Conservation (phyloP, 2,329 filamentous ascomycete genomes). For the Diplodia corticola region DNA sequence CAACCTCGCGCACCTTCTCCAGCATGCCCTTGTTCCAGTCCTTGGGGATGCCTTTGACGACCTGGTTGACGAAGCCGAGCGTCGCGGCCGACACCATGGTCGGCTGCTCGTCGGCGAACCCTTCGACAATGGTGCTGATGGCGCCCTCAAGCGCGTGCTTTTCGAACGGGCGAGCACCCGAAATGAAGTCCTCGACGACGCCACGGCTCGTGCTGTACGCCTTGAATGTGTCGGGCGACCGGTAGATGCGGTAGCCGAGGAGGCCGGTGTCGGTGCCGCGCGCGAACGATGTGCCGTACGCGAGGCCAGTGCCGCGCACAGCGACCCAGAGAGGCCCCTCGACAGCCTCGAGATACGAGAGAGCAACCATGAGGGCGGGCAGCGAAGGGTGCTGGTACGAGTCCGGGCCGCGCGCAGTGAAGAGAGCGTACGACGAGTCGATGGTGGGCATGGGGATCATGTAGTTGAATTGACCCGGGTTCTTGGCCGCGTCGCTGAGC, state of each 20-base stretch:
- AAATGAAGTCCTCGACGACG: slow-evolving; percentile 72
- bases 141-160: slow-evolving; percentile 83
- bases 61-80: slow-evolving; percentile 79
- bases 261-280: slow-evolving; percentile 77
- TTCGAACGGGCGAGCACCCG: slow-evolving; percentile 72
- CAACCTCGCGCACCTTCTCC: slow-evolving; percentile 73
- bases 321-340: slow-evolving; percentile 95
- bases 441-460: slow-evolving; percentile 89
- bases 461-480: slow-evolving; percentile 72
- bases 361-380: slow-evolving; percentile 82
- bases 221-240: slow-evolving; percentile 84
- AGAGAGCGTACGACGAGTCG: slow-evolving; percentile 85
- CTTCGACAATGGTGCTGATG: slow-evolving; percentile 83
- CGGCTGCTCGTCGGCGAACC: slow-evolving; percentile 82
- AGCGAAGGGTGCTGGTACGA: slow-evolving; percentile 76
- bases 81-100: slow-evolving; percentile 81
- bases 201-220: slow-evolving; percentile 76
- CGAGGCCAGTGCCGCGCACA: slow-evolving; percentile 87
- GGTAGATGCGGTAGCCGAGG: slow-evolving; percentile 82
- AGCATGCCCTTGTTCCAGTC: slow-evolving; percentile 79
- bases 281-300: slow-evolving; percentile 81
- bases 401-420: slow-evolving; percentile 72
- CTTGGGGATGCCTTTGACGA: slow-evolving; percentile 71
- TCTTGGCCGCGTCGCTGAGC: slow-evolving; percentile 73
- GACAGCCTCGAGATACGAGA: slow-evolving; percentile 89